These are phyloP conservation scores for Neonectria sp. DNA, from an alignment of 2,329 filamentous ascomycete species.

Conservation along the genomic window DNA sequence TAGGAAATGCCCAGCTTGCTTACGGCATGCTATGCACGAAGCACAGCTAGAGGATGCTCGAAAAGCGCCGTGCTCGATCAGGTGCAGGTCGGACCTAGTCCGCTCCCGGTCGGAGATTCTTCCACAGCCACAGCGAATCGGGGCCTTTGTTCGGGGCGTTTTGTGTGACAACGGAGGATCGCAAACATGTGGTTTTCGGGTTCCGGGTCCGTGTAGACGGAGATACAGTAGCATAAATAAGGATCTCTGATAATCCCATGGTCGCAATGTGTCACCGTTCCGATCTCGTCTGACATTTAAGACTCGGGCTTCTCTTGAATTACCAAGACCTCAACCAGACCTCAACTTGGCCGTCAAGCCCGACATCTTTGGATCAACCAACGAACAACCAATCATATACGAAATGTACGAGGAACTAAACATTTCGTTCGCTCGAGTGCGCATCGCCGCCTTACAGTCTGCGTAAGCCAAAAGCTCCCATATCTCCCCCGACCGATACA, in stretches of 20 bases:
- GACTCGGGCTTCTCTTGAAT: not conserved
- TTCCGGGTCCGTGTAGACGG: slow-evolving; percentile 4
- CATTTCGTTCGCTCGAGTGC: slow-evolving; percentile 60
- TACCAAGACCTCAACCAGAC: not conserved
- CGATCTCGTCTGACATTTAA: not conserved
- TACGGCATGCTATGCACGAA: not conserved
- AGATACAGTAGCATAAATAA: slow-evolving; percentile 19
- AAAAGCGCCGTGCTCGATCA: not conserved
- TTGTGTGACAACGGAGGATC: slow-evolving; percentile 1
- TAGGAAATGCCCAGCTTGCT: not conserved
- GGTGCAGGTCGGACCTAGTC: slow-evolving; percentile 2
- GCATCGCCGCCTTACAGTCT: slow-evolving; percentile 63
- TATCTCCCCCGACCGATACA: not conserved
- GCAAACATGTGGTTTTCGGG: slow-evolving; percentile 18
- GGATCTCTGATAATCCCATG: not conserved
- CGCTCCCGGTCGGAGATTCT: slow-evolving; percentile 12
- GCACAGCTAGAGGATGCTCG: not conserved
- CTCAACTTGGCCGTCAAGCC: slow-evolving; percentile 1
- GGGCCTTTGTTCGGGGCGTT: not conserved
- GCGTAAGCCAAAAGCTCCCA: slow-evolving; percentile 56
- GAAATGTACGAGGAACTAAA: slow-evolving; percentile 60
- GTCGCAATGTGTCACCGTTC: not conserved
- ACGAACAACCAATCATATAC: slow-evolving; percentile 2
- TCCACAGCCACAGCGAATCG: slow-evolving; percentile 1
- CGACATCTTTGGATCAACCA: not conserved